Evolutionary conservation across 352 stramenopile species (phyloP).

Genomic region (Phytophthora megakarya): DNA sequence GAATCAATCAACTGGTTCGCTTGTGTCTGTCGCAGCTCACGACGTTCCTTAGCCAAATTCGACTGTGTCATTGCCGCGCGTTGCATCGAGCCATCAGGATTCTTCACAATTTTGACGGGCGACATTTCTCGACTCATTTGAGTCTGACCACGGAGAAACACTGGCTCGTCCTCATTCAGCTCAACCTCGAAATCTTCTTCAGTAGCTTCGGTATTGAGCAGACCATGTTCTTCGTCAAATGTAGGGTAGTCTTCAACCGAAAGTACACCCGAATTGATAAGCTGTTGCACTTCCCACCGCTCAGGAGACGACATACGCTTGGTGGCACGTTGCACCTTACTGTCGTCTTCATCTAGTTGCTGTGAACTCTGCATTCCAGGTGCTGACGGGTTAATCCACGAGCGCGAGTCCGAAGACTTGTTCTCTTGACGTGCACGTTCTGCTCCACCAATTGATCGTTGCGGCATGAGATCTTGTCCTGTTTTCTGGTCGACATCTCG

Average conservation of each 20-base stretch:
- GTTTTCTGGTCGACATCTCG: slow-evolving; percentile 97
- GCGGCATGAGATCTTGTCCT: slow-evolving; percentile 94
- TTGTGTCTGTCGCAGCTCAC: slow-evolving; percentile 97
- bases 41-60: slow-evolving; percentile 96
- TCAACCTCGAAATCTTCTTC: slow-evolving; percentile 94
- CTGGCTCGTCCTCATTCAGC: slow-evolving; percentile 96
- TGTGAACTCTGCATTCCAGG: slow-evolving; percentile 78
- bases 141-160: slow-evolving; percentile 97
- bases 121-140: slow-evolving; percentile 90
- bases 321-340: slow-evolving; percentile 66
- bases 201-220: slow-evolving; percentile 82
- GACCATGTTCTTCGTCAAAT: slow-evolving; percentile 94
- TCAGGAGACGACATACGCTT: slow-evolving; percentile 96
- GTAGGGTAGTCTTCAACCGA: slow-evolving; percentile 97
- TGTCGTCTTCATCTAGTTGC: slow-evolving; percentile 69
- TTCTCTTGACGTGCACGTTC: slow-evolving; percentile 60
- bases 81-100: slow-evolving; percentile 98
- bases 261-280: slow-evolving; percentile 98
- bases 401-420: slow-evolving; percentile 56
- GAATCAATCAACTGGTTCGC: slow-evolving; percentile 96
- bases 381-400: slow-evolving; percentile 87
- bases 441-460: slow-evolving; percentile 75
- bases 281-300: slow-evolving; percentile 96
- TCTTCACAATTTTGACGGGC: slow-evolving; percentile 98
- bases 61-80: slow-evolving; percentile 97